These are phyloP conservation scores for Sporisorium sorghi DNA, from an alignment of 1,284 basidiomycete genomes.

Conservation along the genomic window DNA sequence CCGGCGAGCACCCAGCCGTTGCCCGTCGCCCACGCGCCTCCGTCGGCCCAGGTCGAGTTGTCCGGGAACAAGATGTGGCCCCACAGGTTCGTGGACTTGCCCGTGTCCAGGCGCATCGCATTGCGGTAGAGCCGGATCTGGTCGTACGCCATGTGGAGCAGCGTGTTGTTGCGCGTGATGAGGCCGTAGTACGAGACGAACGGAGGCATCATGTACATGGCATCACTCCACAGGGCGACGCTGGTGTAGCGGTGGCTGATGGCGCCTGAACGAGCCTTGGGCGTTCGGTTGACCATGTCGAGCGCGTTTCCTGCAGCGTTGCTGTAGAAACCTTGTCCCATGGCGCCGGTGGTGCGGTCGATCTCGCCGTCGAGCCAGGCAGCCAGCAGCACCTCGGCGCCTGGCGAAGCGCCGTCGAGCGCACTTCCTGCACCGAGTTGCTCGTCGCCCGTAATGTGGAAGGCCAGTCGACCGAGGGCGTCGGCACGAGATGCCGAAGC, in stretches of 20 bases:
- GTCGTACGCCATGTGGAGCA: conserved; percentile 79
- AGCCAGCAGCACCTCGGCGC: conserved; percentile 59
- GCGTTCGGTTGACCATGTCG: conserved; percentile 77
- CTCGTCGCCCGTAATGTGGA: conserved; percentile 65
- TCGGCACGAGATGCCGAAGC: conserved; percentile 55
- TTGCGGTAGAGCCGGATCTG: conserved; percentile 83
- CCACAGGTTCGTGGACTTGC: conserved; percentile 69
- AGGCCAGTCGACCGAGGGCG: conserved; percentile 55
- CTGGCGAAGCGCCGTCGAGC: conserved; percentile 63
- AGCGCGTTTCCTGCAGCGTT: conserved; percentile 79
- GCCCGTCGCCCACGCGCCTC: conserved; percentile 76
- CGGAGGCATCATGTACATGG: conserved; percentile 87
- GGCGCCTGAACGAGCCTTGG: conserved; percentile 70
- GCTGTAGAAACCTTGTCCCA: conserved; percentile 72
- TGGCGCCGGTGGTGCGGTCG: conserved; percentile 34
- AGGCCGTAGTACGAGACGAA: conserved; percentile 91
- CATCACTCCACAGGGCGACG: conserved; percentile 65
- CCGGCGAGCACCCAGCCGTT: conserved; percentile 88
- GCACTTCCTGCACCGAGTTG: conserved; percentile 44
- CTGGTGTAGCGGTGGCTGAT: conserved; percentile 66
- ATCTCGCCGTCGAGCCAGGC: conserved; percentile 61
- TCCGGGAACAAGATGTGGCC: conserved; percentile 58
- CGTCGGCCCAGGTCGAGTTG: conserved; percentile 60
- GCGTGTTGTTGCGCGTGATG: conserved; percentile 76
- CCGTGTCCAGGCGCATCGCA: conserved; percentile 73